Conservation (phyloP, 1,139 yeast genomes). For the Candida dubliniensis region DNA sequence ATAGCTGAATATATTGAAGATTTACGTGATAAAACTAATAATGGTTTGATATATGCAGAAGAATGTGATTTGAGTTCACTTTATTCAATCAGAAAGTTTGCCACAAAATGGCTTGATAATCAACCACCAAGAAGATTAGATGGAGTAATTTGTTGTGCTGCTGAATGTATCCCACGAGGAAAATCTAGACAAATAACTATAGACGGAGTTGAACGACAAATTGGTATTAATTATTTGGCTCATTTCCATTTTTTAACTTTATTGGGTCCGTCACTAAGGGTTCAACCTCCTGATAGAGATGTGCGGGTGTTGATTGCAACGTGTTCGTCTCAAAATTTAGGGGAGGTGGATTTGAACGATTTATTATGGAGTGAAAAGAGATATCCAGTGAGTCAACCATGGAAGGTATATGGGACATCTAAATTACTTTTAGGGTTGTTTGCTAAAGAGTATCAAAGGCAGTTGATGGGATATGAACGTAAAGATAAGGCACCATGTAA, state of each 20-base stretch:
- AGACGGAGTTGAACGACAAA: conserved; percentile 86
- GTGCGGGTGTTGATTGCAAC: conserved; percentile 76
- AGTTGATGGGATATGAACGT: conserved; percentile 55
- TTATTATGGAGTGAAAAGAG: conserved; percentile 61
- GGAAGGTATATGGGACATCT: conserved; percentile 79
- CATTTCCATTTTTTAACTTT: conserved; percentile 79
- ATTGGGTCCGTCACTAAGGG: conserved; percentile 74
- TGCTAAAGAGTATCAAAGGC: conserved; percentile 72
- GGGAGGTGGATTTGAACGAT: conserved; percentile 63
- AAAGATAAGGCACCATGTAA: conserved; percentile 69
- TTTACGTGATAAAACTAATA: conserved; percentile 65
- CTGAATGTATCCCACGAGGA: conserved; percentile 68
- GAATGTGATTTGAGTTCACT: conserved; percentile 78
- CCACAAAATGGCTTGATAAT: conserved; percentile 91
- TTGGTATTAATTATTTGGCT: conserved; percentile 78
- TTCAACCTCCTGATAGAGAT: conserved; percentile 93
- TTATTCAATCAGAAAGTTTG: conserved; percentile 81
- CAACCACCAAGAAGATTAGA: conserved; percentile 88
- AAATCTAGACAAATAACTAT: conserved; percentile 58
- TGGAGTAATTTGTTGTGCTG: conserved; percentile 86
- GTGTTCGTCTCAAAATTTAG: conserved; percentile 77
- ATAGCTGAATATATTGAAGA: conserved; percentile 76
- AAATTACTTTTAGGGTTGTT: conserved; percentile 74
- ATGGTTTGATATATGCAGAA: conserved; percentile 82
- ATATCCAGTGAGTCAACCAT: conserved; percentile 65